A percentile compares a stretch with the other conserved stretches of the same genome.
These are phyloP conservation scores for Scheffersomyces parashehatae DNA, from an alignment of 1,139 yeast species.

Conservation along the genomic window DNA sequence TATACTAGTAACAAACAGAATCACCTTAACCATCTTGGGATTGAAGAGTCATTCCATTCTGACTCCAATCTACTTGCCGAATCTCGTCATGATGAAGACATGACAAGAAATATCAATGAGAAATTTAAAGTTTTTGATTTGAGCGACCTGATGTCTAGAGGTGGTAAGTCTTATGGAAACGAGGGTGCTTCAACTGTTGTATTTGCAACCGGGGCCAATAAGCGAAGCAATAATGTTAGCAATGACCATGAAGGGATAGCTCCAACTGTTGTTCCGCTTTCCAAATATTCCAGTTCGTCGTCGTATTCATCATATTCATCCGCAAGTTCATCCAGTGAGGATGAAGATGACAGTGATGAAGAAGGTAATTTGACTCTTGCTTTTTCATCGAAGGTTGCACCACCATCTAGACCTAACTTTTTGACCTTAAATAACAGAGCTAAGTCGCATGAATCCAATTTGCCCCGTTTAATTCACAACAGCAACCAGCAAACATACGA, in stretches of 20 bases:
- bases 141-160: constrained; percentile 36
- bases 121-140: constrained; percentile 41
- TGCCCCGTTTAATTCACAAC: constrained; percentile 26
- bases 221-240: not conserved
- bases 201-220: too few relatives aligned
- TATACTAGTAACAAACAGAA: constrained; percentile 13
- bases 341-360: constrained; percentile 32
- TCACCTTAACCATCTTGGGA: constrained; percentile 1
- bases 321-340: constrained; percentile 10
- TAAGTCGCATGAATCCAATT: constrained; percentile 46
- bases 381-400: constrained; percentile 45
- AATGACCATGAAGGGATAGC: constrained; percentile 13
- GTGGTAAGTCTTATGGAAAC: constrained; percentile 7
- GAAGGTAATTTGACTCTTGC: constrained; percentile 56
- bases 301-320: constrained; percentile 16
- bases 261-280: constrained; percentile 11
- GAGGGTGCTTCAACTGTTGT: too few relatives aligned
- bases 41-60: constrained; percentile 2
- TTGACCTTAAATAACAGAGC: constrained; percentile 37
- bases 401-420: constrained; percentile 38
- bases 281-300: constrained; percentile 4
- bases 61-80: not conserved
- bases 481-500: constrained; percentile 15
- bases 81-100: constrained; percentile 1
- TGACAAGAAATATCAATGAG: constrained; percentile 22